A percentile compares a stretch with the other conserved stretches of the same genome.
Conservation (phyloP, 192 early-diverging fungal genomes). For the Backusella australiensis region DNA sequence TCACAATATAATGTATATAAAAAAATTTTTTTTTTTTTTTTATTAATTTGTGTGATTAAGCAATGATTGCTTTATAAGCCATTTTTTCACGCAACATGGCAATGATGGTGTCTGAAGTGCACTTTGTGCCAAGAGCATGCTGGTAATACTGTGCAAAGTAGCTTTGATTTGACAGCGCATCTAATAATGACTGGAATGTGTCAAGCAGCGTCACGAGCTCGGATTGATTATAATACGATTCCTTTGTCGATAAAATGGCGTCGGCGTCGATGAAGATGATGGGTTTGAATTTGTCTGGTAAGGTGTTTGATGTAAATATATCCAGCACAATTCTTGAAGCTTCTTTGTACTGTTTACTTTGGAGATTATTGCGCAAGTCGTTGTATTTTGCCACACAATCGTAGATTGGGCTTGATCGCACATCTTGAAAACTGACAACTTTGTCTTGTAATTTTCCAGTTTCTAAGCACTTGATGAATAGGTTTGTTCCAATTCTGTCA, state of each 20-base stretch:
- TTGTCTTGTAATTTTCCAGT: not conserved
- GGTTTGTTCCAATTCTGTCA: not conserved
- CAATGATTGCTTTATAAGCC: not conserved
- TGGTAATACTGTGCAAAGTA: not conserved
- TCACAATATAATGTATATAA: not conserved
- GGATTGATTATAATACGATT: not conserved
- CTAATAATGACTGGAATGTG: not conserved
- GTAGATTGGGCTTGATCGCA: not conserved
- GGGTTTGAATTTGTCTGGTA: not conserved
- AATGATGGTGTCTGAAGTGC: not conserved
- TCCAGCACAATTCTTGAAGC: not conserved
- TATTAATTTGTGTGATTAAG: not conserved
- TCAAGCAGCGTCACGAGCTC: not conserved
- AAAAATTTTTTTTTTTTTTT: not conserved
- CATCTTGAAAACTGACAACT: not conserved
- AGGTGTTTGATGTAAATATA: not conserved
- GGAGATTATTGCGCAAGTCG: not conserved
- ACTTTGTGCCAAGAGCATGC: not conserved
- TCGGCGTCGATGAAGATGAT: constrained; percentile 3
- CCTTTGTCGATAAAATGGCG: not conserved
- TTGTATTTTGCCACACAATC: not conserved
- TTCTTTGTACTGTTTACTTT: not conserved
- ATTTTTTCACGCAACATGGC: constrained; percentile 5
- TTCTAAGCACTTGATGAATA: not conserved
- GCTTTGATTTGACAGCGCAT: too few species aligned